Conservation (phyloP, 257 asterid genomes). For the Ehretia macrophylla region DNA sequence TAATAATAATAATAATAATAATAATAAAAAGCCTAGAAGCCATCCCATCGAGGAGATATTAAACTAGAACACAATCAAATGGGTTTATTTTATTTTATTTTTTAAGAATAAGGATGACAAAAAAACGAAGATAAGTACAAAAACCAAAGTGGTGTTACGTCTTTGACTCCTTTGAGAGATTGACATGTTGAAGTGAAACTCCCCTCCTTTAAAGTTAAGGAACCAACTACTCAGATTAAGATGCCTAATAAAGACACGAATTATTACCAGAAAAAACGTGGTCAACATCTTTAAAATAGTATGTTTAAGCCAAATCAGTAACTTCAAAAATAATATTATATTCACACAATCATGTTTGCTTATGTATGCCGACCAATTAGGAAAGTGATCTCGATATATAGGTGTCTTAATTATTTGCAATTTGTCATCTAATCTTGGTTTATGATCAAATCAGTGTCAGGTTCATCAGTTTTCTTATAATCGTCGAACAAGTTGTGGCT, state of each 20-base stretch:
- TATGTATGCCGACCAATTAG: background rate
- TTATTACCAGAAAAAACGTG: conserved; percentile 32
- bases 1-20: too few species aligned
- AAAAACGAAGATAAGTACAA: too few species aligned
- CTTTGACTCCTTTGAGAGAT: conserved; percentile 27
- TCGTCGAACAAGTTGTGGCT: too few species aligned
- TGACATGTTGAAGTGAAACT: conserved; percentile 28
- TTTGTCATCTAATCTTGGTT: background rate
- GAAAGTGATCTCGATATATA: background rate
- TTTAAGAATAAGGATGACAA: too few species aligned
- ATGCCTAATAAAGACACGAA: conserved; percentile 11
- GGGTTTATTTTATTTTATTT: too few species aligned
- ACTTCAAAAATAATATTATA: conserved; percentile 16
- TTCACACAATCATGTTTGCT: conserved; percentile 25
- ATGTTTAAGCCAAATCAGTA: background rate
- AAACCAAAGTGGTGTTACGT: conserved; percentile 3
- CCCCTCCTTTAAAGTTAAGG: conserved; percentile 43
- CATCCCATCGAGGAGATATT: too few species aligned
- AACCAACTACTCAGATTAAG: conserved; percentile 22
- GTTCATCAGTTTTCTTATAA: too few species aligned
- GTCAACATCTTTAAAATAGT: conserved; percentile 18
- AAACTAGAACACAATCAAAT: too few species aligned
- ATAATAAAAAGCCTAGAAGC: too few species aligned
- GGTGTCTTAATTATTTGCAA: background rate
- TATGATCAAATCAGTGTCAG: too few species aligned